Base-by-base conservation (phyloP, 306 rosid species). In the Canavalia gladiata region DNA sequence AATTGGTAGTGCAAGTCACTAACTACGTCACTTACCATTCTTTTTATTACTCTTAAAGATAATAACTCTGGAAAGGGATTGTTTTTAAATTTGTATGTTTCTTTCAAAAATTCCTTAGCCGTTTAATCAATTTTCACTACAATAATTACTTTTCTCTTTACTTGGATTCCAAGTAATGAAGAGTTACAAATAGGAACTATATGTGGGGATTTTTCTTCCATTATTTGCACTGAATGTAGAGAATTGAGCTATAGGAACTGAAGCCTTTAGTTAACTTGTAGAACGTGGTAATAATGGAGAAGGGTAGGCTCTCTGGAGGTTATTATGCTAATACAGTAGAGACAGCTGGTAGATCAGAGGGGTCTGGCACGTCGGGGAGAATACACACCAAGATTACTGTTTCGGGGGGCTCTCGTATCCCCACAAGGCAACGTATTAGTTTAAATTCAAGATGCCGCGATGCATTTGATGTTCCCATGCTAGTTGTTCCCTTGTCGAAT, bases 331-430 rank as follows among this genome's bases (percentile, higher is more conserved):
- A 82, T 81, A 86, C 88, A 5, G 72, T 86, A 33, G 90, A 70
- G 76, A 80, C 77, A 2, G 87, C 65, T 1, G 87, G 88, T 77
- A 89, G 88, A 80, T 91, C 83, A 6, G 95, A 91, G 77, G 93
- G 89, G 1, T 90, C 92, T 5, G 92, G 92, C 52, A 82, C 89
- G 78, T 93, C 94, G 1, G 96, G 94, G 18, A 34, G 89, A 69
- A 64, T 87, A 13, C 93, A 88, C 33, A 25, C 91, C 5, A 90
- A 86, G 60, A 74, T 82, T 13, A 82, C 88, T 4, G 89, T 86
- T 58, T 93, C 89, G 0, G 93, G 91, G 89, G 92, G 86, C 71
- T 88, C 90, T 1, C 72, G 84, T 68, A 66, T 87, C 29, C 91
- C 89, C 0, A 51, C 64, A n/a, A 88, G 93, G 86, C 90, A 89